A percentile compares a stretch with the other conserved stretches of the same genome.
Conservation (phyloP, 768 basidiomycete genomes). For the Megacollybia marginata region DNA sequence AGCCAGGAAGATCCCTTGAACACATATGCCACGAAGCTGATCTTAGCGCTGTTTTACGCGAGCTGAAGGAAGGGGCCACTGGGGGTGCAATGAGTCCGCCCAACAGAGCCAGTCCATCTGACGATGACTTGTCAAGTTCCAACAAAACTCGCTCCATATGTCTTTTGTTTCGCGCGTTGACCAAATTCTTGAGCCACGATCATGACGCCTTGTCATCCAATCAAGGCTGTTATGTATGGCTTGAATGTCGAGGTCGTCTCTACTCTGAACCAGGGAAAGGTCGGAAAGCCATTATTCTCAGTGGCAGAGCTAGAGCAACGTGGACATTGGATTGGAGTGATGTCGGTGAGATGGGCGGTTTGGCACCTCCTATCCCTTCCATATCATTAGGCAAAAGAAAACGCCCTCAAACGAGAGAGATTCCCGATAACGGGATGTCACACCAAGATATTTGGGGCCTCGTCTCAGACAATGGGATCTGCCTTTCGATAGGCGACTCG, state of each 20-base stretch:
- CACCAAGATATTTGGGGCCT: too few relatives aligned
- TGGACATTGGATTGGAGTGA: conserved; percentile 54
- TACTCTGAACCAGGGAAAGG: conserved; percentile 93
- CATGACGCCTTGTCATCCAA: too few relatives aligned
- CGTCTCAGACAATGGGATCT: neutral
- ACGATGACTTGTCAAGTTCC: neutral
- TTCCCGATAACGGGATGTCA: conserved; percentile 3
- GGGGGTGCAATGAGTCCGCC: neutral
- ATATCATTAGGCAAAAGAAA: too few relatives aligned
- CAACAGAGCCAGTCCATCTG: neutral
- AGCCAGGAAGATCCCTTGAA: conserved; percentile 42
- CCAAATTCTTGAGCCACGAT: neutral
- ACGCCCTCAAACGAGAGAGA: too few relatives aligned
- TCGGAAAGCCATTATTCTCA: conserved; percentile 86
- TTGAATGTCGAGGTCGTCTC: conserved; percentile 83
- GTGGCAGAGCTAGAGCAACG: conserved; percentile 68
- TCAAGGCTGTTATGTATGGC: conserved; percentile 70
- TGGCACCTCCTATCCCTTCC: conserved; percentile 5
- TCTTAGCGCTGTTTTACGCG: conserved; percentile 83
- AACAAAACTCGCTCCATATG: neutral
- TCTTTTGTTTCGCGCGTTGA: neutral
- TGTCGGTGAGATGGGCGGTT: conserved; percentile 45
- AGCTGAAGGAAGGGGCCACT: conserved; percentile 64
- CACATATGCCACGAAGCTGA: conserved; percentile 89
- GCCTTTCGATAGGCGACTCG: conserved; percentile 1